Conservation (phyloP, 306 rosid species). For the Abrus pulchellus region DNA sequence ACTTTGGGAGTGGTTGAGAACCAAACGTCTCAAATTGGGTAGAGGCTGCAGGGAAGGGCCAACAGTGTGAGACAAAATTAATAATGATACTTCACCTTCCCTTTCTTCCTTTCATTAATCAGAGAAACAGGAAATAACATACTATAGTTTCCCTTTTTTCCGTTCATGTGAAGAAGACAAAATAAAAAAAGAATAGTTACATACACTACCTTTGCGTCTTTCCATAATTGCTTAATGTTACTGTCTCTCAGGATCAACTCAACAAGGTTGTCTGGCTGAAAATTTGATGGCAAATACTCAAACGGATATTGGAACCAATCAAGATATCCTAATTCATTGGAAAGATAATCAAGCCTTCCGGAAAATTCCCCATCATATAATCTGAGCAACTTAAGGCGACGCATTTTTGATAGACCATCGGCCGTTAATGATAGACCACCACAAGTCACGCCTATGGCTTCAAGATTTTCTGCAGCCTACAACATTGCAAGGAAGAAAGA, state of each 20-base stretch:
- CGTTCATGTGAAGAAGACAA: not conserved
- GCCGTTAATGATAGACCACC: not conserved
- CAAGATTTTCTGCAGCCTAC: not conserved
- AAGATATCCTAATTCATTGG: not conserved
- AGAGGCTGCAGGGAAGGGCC: not conserved
- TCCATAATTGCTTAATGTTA: not conserved
- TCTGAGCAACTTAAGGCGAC: not conserved
- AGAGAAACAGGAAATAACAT: not conserved
- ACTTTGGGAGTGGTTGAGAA: not conserved
- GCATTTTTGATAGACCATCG: conserved; percentile 31
- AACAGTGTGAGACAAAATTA: not conserved
- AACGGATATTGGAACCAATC: not conserved
- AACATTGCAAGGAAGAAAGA: not conserved
- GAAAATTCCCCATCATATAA: rapidly evolving
- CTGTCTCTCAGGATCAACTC: rapidly evolving
- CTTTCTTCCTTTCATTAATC: not conserved
- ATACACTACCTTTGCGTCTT: not conserved
- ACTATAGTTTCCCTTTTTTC: not conserved
- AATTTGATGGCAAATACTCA: not conserved
- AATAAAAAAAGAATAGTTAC: not conserved
- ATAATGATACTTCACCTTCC: not conserved
- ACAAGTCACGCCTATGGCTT: not conserved
- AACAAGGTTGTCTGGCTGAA: not conserved
- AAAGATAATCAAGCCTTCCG: not conserved
- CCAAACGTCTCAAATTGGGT: conserved; percentile 1